A percentile compares a stretch with the other conserved stretches of the same genome.
Evolutionary conservation across 176 grass and related monocot species (phyloP).

Genomic region (Otatea glauca): DNA sequence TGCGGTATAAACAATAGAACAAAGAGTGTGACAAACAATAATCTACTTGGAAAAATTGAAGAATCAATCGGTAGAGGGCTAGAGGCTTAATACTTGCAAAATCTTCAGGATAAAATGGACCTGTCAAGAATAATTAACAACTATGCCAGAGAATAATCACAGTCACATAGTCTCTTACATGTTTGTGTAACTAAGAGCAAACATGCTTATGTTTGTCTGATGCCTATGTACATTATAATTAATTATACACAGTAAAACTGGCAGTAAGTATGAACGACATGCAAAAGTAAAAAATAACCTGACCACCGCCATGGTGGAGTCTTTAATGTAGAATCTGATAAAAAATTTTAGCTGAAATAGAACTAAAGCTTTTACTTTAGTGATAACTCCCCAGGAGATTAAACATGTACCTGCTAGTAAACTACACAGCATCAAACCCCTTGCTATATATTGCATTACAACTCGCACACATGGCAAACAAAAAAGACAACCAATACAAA

Average conservation of each 20-base stretch:
- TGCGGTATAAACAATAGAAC: not conserved
- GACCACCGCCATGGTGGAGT: not conserved
- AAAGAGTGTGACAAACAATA: conserved; percentile 3
- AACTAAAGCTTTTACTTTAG: not conserved
- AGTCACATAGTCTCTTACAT: not conserved
- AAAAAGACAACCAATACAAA: not conserved
- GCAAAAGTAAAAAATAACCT: not conserved
- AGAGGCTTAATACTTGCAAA: not conserved
- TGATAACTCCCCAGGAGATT: not conserved
- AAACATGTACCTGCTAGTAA: not conserved
- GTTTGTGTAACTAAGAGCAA: not conserved
- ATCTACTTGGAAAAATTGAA: not conserved
- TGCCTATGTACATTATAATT: not conserved
- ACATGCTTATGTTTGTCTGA: not conserved
- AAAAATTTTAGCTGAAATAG: not conserved
- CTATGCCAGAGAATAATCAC: not conserved
- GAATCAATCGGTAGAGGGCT: not conserved
- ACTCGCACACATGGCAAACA: not conserved
- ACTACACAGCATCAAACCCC: not conserved
- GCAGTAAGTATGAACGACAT: not conserved
- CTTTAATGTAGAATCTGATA: not conserved
- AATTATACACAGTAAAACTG: not conserved
- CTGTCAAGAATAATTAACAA: not conserved
- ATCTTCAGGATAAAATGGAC: not conserved
- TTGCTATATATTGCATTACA: not conserved